A percentile compares a stretch with the other conserved stretches of the same genome.
These are phyloP conservation scores for Selaginella tamariscina DNA, from an alignment of 75 land plant species.

Conservation along the genomic window DNA sequence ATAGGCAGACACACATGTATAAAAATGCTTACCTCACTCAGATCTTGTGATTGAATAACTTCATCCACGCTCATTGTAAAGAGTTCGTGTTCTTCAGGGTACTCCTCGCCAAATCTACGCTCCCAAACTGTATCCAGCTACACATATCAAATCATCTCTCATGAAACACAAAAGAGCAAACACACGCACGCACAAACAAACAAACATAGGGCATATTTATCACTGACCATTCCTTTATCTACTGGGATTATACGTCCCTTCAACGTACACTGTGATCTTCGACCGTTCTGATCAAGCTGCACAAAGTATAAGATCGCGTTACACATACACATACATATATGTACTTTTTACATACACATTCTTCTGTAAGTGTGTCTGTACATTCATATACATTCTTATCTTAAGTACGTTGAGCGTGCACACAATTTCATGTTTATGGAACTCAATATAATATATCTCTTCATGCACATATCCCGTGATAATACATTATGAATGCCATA, in stretches of 20 bases:
- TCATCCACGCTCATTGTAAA: slow-evolving; percentile 49
- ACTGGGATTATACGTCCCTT: slow-evolving; percentile 45
- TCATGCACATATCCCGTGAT: no score
- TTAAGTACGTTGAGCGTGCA: no score
- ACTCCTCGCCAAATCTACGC: slow-evolving; percentile 54
- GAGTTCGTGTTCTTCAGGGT: slow-evolving; percentile 29
- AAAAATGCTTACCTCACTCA: slow-evolving; percentile 48
- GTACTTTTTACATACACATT: no score
- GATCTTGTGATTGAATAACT: slow-evolving; percentile 60
- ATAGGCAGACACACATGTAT: not conserved
- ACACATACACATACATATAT: no score
- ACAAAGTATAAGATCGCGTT: no score
- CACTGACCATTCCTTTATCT: slow-evolving; percentile 29
- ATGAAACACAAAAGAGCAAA: not conserved
- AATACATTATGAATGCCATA: no score
- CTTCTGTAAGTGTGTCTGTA: no score
- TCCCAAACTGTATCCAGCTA: slow-evolving; percentile 32
- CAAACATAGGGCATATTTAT: no score
- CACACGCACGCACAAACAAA: not conserved
- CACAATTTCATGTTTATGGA: no score
- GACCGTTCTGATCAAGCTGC: slow-evolving; percentile 59
- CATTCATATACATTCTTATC: no score
- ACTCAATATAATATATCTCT: no score
- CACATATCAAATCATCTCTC: no score
- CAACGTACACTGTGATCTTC: slow-evolving; percentile 62